Percentiles rank a stretch among this genome's conserved stretches.
Evolutionary conservation across 75 land plant species (phyloP).

Genomic region (Ceratopteris richardii): DNA sequence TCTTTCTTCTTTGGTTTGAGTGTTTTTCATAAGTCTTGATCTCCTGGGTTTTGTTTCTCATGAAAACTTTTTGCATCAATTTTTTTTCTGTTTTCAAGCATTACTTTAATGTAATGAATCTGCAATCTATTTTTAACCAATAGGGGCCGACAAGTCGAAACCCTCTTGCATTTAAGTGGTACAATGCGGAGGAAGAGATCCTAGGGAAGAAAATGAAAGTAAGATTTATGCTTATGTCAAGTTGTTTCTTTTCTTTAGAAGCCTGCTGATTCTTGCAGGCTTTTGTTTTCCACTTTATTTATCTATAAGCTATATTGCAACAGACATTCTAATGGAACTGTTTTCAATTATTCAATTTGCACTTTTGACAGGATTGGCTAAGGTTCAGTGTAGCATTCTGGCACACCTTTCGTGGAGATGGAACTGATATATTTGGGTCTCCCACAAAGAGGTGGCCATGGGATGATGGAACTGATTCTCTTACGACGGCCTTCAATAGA

Average conservation of each 20-base stretch:
- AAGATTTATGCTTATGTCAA: too few relatives aligned
- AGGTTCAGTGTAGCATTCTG: conserved; percentile 98
- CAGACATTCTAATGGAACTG: background rate
- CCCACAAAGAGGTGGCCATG: conserved; percentile 92
- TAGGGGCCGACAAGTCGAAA: conserved; percentile 90
- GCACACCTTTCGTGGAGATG: conserved; percentile 98
- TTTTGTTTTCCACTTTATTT: too few relatives aligned
- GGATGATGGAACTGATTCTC: conserved; percentile 96
- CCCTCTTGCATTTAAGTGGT: conserved; percentile 78
- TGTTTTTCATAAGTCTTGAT: too few relatives aligned
- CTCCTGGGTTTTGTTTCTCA: too few relatives aligned
- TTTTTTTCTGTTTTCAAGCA: too few relatives aligned
- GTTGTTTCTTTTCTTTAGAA: too few relatives aligned
- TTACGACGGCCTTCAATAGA: conserved; percentile 75
- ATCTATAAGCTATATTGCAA: background rate
- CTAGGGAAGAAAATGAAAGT: conserved; percentile 99
- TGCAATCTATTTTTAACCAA: too few relatives aligned
- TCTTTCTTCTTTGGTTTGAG: too few relatives aligned
- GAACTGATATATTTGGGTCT: conserved; percentile 88
- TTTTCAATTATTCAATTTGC: background rate
- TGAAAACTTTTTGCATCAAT: too few relatives aligned
- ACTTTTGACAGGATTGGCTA: conserved; percentile 71
- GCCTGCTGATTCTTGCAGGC: too few relatives aligned
- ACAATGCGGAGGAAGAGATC: conserved; percentile 88
- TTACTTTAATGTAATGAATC: too few relatives aligned